Conservation (phyloP, 78 protist species). For the Pigoraptor vietnamica region DNA sequence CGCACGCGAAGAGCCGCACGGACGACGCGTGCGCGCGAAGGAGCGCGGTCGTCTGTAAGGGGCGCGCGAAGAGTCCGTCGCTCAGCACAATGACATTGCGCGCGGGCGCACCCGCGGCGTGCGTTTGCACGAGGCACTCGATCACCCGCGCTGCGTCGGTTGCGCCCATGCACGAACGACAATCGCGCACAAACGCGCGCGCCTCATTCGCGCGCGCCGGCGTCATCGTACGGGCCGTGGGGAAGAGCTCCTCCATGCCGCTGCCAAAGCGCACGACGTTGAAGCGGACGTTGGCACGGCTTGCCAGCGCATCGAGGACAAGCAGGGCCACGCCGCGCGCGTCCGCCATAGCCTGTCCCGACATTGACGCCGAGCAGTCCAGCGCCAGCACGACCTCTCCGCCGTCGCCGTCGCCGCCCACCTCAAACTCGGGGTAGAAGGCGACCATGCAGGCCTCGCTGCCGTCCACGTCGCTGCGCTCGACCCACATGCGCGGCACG, state of each 20-base stretch:
- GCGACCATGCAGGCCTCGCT: constrained; percentile 47
- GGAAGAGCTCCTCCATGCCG: background rate
- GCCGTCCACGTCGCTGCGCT: background rate
- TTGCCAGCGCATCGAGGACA: background rate
- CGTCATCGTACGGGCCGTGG: background rate
- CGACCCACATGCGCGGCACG: constrained; percentile 66
- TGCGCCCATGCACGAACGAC: background rate
- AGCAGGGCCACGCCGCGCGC: background rate
- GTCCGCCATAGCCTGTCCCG: background rate
- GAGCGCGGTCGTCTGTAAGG: background rate
- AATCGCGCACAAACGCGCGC: background rate
- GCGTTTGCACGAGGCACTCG: background rate
- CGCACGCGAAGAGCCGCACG: background rate
- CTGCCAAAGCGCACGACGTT: constrained; percentile 36
- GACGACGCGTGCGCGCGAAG: background rate
- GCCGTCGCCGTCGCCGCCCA: background rate
- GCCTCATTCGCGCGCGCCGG: background rate
- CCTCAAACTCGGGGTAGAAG: constrained; percentile 55
- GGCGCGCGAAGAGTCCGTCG: background rate
- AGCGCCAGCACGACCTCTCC: constrained; percentile 23
- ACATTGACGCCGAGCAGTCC: constrained; percentile 42
- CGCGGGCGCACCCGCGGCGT: background rate
- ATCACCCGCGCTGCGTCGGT: background rate
- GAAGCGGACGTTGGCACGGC: background rate
- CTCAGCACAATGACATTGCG: background rate